Evolutionary conservation across 2,329 filamentous ascomycete species (phyloP).

Genomic region (Ophiostoma sp.): DNA sequence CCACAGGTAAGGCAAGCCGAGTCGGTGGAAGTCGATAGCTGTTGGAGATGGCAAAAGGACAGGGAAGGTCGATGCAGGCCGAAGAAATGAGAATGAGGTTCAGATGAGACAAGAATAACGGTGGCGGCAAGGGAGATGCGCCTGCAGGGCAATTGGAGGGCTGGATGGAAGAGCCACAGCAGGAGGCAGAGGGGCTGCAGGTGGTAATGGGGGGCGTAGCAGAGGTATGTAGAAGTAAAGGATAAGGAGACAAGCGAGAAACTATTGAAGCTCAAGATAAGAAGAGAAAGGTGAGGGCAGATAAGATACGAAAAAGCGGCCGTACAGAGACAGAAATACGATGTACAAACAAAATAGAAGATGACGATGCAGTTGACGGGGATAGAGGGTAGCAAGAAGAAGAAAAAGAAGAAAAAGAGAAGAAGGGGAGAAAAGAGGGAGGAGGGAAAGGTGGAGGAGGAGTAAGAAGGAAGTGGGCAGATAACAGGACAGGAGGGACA

Average conservation of each 20-base stretch:
- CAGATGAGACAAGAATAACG: not conserved
- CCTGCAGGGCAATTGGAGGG: conserved; percentile 6
- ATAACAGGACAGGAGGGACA: conserved; percentile 15
- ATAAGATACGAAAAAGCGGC: not conserved
- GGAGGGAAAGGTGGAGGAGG: conserved; percentile 13
- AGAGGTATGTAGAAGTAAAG: not conserved
- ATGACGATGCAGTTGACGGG: conserved; percentile 26
- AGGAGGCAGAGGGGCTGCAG: not conserved
- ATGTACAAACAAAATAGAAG: conserved; percentile 19
- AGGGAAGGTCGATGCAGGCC: not conserved
- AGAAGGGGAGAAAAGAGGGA: conserved; percentile 13
- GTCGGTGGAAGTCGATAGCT: not conserved
- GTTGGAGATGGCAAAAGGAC: not conserved
- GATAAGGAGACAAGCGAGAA: not conserved
- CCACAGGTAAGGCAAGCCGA: not conserved
- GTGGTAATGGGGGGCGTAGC: not conserved
- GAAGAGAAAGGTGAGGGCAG: conserved; percentile 14
- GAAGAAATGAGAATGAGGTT: conserved; percentile 10
- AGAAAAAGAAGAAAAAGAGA: conserved; percentile 15
- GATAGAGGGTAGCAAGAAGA: conserved; percentile 19
- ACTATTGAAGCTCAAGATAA: conserved; percentile 11
- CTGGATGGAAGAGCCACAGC: not conserved
- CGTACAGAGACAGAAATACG: conserved; percentile 17
- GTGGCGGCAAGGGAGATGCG: conserved; percentile 8
- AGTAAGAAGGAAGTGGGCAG: conserved; percentile 18